Percentiles rank a stretch among this genome's conserved stretches.
These are phyloP conservation scores for Alternaria burnsii DNA, from an alignment of 2,329 filamentous ascomycete genomes.

Conservation along the genomic window DNA sequence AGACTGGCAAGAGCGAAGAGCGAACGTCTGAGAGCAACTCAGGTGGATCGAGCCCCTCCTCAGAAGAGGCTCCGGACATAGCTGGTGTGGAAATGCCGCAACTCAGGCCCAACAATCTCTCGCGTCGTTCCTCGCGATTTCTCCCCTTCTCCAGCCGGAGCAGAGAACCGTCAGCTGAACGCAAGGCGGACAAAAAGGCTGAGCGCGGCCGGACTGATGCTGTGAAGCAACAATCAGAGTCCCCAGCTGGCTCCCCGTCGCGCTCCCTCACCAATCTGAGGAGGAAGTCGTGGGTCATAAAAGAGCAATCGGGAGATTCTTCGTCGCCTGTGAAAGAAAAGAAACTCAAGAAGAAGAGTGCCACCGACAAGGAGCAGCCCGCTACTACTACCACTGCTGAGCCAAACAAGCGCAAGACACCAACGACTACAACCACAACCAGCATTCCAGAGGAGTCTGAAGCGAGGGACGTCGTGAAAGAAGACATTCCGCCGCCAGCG, in stretches of 20 bases:
- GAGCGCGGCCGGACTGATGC: conserved; percentile 38
- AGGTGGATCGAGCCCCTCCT: conserved; percentile 56
- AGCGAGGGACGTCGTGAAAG: conserved; percentile 32
- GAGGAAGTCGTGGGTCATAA: conserved; percentile 48
- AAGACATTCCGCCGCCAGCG: conserved; percentile 29
- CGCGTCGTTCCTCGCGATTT: conserved; percentile 49
- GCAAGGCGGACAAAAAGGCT: conserved; percentile 37
- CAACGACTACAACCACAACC: conserved; percentile 24
- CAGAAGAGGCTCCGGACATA: conserved; percentile 45
- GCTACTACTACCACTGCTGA: conserved; percentile 18
- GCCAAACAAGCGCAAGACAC: conserved; percentile 37
- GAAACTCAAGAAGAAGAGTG: conserved; percentile 27
- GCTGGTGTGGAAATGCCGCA: conserved; percentile 39
- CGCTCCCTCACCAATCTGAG: conserved; percentile 46
- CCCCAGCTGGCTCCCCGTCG: conserved; percentile 37
- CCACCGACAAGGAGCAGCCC: conserved; percentile 26
- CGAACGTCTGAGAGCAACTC: conserved; percentile 51
- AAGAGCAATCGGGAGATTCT: conserved; percentile 25
- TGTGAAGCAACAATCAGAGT: conserved; percentile 37
- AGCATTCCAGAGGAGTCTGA: conserved; percentile 45
- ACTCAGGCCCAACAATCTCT: conserved; percentile 40
- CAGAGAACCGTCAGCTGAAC: conserved; percentile 43
- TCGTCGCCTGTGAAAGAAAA: conserved; percentile 28
- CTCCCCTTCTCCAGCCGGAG: conserved; percentile 47
- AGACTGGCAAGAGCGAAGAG: conserved; percentile 41